Conservation (phyloP, 2,329 filamentous ascomycete species). For the Aspergillus alliaceus region DNA sequence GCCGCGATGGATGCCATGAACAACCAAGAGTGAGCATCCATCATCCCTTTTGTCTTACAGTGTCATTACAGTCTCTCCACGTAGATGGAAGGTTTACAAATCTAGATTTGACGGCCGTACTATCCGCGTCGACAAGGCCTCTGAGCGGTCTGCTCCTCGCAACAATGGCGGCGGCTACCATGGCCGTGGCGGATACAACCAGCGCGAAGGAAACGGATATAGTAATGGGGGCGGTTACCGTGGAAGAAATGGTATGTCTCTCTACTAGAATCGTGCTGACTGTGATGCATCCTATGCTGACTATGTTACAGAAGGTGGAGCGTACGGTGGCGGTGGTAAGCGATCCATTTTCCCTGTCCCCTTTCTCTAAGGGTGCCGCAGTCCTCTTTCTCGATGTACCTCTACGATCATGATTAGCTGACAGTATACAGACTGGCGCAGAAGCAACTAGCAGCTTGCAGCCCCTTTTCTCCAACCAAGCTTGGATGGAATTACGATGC, state of each 20-base stretch:
- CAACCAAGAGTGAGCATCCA: constrained; percentile 65
- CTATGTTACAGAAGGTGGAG: constrained; percentile 20
- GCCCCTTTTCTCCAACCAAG: background rate
- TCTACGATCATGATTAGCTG: background rate
- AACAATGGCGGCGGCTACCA: constrained; percentile 49
- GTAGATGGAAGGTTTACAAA: constrained; percentile 8
- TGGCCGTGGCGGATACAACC: constrained; percentile 48
- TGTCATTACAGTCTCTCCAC: constrained; percentile 15
- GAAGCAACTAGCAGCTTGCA: constrained; percentile 16
- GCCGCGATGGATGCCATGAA: constrained; percentile 45
- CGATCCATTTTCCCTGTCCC: background rate
- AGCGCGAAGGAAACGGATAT: constrained; percentile 31
- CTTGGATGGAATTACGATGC: background rate
- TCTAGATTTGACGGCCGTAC: constrained; percentile 85
- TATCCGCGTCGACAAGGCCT: constrained; percentile 95
- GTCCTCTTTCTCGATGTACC: background rate
- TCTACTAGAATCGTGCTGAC: background rate
- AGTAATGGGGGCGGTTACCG: constrained; percentile 31
- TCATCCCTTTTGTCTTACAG: constrained; percentile 12
- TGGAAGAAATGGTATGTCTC: constrained; percentile 20
- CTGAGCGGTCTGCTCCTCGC: constrained; percentile 68
- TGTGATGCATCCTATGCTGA: background rate
- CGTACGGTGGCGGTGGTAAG: constrained; percentile 21
- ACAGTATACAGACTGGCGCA: constrained; percentile 23
- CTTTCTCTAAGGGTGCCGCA: background rate